Evolutionary conservation across 768 basidiomycete species (phyloP).

Genomic region (Lepiota brunneoincarnata): DNA sequence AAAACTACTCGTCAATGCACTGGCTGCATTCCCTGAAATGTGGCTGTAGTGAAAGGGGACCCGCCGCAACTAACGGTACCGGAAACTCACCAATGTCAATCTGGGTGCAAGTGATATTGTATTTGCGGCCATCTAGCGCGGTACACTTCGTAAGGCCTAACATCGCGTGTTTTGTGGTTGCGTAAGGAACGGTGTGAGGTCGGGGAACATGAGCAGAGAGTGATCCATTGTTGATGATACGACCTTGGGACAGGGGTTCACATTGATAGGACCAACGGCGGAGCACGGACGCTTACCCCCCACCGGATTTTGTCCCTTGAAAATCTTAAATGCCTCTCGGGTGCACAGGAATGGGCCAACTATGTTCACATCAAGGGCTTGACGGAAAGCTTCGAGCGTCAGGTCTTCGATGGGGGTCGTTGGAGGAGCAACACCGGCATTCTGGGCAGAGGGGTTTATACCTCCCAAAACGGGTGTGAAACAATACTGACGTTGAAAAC

Average conservation of each 20-base stretch:
- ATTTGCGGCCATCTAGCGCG: slow-evolving; percentile 71
- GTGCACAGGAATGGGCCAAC: slow-evolving; percentile 75
- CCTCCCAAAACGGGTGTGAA: neutral
- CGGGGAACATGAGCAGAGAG: slow-evolving; percentile 69
- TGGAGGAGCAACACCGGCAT: slow-evolving; percentile 63
- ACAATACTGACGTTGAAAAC: slow-evolving; percentile 70
- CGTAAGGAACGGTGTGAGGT: slow-evolving; percentile 64
- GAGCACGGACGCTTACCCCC: slow-evolving; percentile 49
- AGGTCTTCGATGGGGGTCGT: slow-evolving; percentile 56
- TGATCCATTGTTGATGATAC: slow-evolving; percentile 89
- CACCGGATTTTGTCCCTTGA: slow-evolving; percentile 69
- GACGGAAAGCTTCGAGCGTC: slow-evolving; percentile 57
- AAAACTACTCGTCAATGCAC: slow-evolving; percentile 49
- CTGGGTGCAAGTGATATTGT: slow-evolving; percentile 75
- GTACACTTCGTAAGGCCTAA: slow-evolving; percentile 73
- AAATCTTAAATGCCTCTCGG: slow-evolving; percentile 67
- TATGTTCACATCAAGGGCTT: slow-evolving; percentile 70
- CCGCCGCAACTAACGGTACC: neutral
- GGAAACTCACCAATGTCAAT: slow-evolving; percentile 67
- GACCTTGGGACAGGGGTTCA: slow-evolving; percentile 33
- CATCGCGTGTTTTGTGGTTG: slow-evolving; percentile 79
- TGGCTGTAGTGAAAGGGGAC: neutral
- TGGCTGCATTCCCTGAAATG: slow-evolving; percentile 64
- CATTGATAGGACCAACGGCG: neutral
- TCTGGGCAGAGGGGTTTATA: slow-evolving; percentile 38